These are phyloP conservation scores for Hordeum vulgare DNA, from an alignment of 176 grass and related monocot species.

Conservation along the genomic window MorexV3_pseudomolecules_assembly NC_058519.1:649190029-649190528, in stretches of 20 bases:
- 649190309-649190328: background rate
- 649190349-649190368: too few species aligned
- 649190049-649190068: background rate
- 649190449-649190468: too few species aligned
- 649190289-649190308: conserved; percentile 38
- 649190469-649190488: too few species aligned
- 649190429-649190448: too few species aligned
- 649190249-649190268: conserved; percentile 36
- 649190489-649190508: too few species aligned
- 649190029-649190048: background rate
- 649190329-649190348: too few species aligned
- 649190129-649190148: conserved; percentile 65
- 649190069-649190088: conserved; percentile 9
- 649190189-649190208: conserved; percentile 1
- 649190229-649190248: conserved; percentile 61
- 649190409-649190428: too few species aligned
- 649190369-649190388: too few species aligned
- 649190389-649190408: too few species aligned
- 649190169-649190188: background rate
- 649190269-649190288: conserved; percentile 40
- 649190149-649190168: conserved; percentile 46
- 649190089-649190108: conserved; percentile 53
- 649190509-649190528: too few species aligned
- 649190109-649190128: conserved; percentile 93
- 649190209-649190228: conserved; percentile 47